Evolutionary conservation across 2,329 filamentous ascomycete species (phyloP), one percentile per base, ranked within the genome.

Genomic region (Coniochaeta ligniaria): DNA sequence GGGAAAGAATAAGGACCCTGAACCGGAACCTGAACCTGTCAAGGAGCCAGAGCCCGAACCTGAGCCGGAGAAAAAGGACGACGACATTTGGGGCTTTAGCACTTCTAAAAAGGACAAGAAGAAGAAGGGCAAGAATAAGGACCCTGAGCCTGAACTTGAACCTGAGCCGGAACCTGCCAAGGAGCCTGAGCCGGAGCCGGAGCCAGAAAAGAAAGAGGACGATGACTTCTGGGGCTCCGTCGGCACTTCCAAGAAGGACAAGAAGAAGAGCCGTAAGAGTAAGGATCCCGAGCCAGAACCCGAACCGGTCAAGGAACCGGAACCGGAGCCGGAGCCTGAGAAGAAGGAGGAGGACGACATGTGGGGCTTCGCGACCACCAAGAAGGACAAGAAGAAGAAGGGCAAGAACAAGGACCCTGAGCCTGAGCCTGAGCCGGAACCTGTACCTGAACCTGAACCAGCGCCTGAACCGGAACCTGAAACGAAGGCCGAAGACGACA

Each of bases 211-310:
- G 67, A 68, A 66, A 66, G 63, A 64, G 12, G 65, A 64, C 26
- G 58, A 62, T 8, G 64, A 68, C n/a, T 50, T 60, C 8, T 71
- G 65, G 69, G 68, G 64, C 36, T 63, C 62, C 41, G 3, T 68
- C 56, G 60, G 62, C 61, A 70, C 71, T 41, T 67, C 68, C 50
- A 66, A 66, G 68, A 67, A 66, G 61, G 69, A 63, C 26, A 68
- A 69, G 64, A 84, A 82, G 69, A 83, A 81, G 66, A 81, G 81
- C 69, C 74, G 67, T 36, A 78, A 76, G 58, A 70, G 74, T 1
- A 71, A 69, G 6, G 76, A 76, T 26, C 74, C 74, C 47, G 59
- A 61, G 50, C 45, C 41, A 8, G 50, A 54, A 22, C 61, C 62
- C 14, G 60, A 60, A 41, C 55, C 35, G 56, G 72, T 75, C 33